Conservation (phyloP, 169 alveolate genomes). For the Plasmodium ovale region DNA sequence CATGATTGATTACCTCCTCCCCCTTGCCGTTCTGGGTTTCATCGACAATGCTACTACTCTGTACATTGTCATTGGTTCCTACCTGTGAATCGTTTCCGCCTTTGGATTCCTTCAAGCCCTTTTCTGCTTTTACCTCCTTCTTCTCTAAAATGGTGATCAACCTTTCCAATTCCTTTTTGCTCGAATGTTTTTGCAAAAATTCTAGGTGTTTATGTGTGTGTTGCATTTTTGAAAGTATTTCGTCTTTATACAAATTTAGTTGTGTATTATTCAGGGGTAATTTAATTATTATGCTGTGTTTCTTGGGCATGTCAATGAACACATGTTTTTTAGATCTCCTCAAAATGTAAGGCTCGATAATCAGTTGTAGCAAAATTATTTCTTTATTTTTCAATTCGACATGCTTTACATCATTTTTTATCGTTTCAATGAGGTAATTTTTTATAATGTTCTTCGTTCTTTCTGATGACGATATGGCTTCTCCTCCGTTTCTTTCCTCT, state of each 20-base stretch:
- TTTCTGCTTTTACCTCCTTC: conserved; percentile 11
- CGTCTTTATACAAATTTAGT: conserved; percentile 76
- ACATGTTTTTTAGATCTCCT: conserved; percentile 91
- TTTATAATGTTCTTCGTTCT: conserved; percentile 15
- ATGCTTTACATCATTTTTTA: conserved; percentile 51
- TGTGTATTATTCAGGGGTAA: conserved; percentile 81
- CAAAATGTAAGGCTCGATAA: conserved; percentile 92
- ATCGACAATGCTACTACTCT: not conserved
- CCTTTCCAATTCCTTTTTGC: conserved; percentile 26
- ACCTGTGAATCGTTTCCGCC: not conserved
- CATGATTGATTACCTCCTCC: no score
- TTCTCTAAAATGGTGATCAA: conserved; percentile 9
- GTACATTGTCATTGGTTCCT: not conserved
- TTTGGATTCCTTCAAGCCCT: not conserved
- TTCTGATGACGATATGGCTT: not conserved
- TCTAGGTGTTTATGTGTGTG: conserved; percentile 69
- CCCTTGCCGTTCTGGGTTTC: no score
- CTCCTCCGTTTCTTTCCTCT: not conserved
- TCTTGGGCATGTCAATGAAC: conserved; percentile 89
- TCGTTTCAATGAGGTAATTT: conserved; percentile 40
- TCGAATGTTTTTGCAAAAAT: conserved; percentile 38
- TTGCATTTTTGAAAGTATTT: conserved; percentile 70
- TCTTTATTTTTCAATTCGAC: conserved; percentile 43
- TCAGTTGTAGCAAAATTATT: conserved; percentile 80
- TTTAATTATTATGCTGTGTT: conserved; percentile 79